Conservation (phyloP, 2,329 filamentous ascomycete species). For the Eurotiales sp. region DNA sequence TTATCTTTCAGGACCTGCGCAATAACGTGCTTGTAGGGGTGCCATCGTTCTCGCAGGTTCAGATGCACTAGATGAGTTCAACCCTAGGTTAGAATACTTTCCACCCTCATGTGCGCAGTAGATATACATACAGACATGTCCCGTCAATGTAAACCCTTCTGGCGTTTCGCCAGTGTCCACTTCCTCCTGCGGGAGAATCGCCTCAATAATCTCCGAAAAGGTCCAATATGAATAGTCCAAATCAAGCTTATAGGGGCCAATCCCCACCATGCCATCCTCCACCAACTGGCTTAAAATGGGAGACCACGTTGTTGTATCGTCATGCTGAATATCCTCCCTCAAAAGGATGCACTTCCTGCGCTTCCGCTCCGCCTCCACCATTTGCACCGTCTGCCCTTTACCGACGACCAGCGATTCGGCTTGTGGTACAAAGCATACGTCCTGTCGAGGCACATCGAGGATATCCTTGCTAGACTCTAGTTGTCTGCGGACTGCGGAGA, state of each 20-base stretch:
- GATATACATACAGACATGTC: conserved; percentile 67
- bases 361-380: conserved; percentile 54
- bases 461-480: conserved; percentile 65
- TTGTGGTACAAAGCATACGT: conserved; percentile 57
- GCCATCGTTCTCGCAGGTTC: conserved; percentile 78
- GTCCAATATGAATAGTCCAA: conserved; percentile 85
- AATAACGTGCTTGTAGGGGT: conserved; percentile 82
- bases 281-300: conserved; percentile 65
- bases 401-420: conserved; percentile 22
- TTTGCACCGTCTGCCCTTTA: conserved; percentile 20
- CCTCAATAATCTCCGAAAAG: conserved; percentile 77
- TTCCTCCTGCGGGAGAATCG: conserved; percentile 74
- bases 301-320: conserved; percentile 68
- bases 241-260: conserved; percentile 71
- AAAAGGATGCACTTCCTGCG: conserved; percentile 38
- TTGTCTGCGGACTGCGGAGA: conserved; percentile 65
- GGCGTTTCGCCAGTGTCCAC: conserved; percentile 68
- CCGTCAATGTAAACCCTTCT: conserved; percentile 79
- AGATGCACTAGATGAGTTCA: conserved; percentile 63
- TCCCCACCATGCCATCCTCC: conserved; percentile 61
- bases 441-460: conserved; percentile 60
- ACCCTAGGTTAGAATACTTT: conserved; percentile 4
- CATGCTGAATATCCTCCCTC: conserved; percentile 33
- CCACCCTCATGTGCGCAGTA: neutral
- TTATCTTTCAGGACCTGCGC: conserved; percentile 86